Conservation (phyloP, 2,329 filamentous ascomycete species). For the Scedosporium apiospermum region DNA sequence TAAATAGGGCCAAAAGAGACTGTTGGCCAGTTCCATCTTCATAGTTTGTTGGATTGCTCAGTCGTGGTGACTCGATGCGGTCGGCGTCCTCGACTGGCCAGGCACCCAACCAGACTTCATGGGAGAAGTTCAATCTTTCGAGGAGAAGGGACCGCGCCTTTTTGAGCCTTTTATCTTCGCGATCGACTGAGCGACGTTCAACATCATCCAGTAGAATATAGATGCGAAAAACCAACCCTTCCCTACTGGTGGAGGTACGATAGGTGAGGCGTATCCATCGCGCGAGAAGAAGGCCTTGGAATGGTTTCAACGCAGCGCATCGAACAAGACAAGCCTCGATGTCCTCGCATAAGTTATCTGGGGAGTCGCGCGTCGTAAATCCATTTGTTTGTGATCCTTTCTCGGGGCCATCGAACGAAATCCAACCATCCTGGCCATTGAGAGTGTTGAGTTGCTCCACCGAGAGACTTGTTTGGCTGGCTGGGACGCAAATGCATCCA, state of each 20-base stretch:
- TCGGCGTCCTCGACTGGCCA: neutral
- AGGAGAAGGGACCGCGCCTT: conserved; percentile 40
- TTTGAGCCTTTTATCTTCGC: conserved; percentile 33
- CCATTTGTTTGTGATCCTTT: neutral
- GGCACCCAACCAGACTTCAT: conserved; percentile 35
- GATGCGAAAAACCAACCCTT: conserved; percentile 35
- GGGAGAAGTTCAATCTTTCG: conserved; percentile 43
- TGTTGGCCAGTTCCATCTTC: neutral
- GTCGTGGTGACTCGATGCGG: neutral
- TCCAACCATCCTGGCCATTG: neutral
- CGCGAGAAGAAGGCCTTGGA: conserved; percentile 21
- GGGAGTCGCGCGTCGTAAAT: too few relatives aligned
- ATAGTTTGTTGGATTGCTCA: neutral
- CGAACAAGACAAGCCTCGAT: conserved; percentile 21
- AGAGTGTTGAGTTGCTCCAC: neutral
- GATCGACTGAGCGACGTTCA: conserved; percentile 40
- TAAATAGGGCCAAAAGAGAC: conserved; percentile 59
- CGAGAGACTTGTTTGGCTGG: neutral
- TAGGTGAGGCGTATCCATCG: conserved; percentile 37
- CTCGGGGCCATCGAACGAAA: neutral
- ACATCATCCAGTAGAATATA: conserved; percentile 60
- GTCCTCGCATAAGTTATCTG: neutral
- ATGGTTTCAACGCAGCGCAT: conserved; percentile 14
- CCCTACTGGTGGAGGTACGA: conserved; percentile 11
- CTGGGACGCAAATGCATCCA: neutral